These are phyloP conservation scores for Rhizopogon vesiculosus DNA, from an alignment of 768 basidiomycete genomes.

Conservation along the genomic window DNA sequence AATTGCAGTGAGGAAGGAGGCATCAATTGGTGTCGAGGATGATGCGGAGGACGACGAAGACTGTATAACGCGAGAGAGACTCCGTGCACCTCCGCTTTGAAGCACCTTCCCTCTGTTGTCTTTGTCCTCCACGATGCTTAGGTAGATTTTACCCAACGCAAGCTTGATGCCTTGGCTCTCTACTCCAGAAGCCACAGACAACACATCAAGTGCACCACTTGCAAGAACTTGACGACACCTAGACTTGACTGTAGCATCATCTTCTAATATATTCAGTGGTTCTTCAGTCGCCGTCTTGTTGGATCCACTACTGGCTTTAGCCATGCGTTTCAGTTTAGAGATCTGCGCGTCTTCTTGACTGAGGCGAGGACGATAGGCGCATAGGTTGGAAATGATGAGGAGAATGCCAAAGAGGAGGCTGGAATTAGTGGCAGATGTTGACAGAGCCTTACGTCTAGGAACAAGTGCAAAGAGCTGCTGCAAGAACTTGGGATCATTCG, in stretches of 20 bases:
- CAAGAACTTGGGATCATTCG: slow-evolving; percentile 50
- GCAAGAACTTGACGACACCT: slow-evolving; percentile 55
- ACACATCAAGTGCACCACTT: slow-evolving; percentile 60
- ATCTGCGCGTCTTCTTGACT: slow-evolving; percentile 82
- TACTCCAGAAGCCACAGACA: slow-evolving; percentile 50
- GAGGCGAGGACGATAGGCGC: slow-evolving; percentile 62
- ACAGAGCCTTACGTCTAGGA: slow-evolving; percentile 40
- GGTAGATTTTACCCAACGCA: slow-evolving; percentile 53
- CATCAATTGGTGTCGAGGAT: slow-evolving; percentile 17
- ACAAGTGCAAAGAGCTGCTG: slow-evolving; percentile 51
- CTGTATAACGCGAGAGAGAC: slow-evolving; percentile 53
- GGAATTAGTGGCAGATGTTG: slow-evolving; percentile 31
- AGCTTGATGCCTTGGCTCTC: slow-evolving; percentile 65
- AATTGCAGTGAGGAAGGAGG: slow-evolving; percentile 53
- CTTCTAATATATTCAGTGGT: slow-evolving; percentile 43
- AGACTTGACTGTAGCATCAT: slow-evolving; percentile 57
- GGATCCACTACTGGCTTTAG: slow-evolving; percentile 38
- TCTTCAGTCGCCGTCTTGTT: slow-evolving; percentile 24
- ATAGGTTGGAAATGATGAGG: slow-evolving; percentile 71
- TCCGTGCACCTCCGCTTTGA: slow-evolving; percentile 74
- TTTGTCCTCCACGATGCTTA: slow-evolving; percentile 74
- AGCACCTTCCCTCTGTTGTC: slow-evolving; percentile 73
- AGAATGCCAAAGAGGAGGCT: slow-evolving; percentile 75
- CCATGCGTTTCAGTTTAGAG: slow-evolving; percentile 74
- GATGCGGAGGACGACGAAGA: slow-evolving; percentile 33